phyloP scores from a whole-genome alignment of 768 basidiomycete species.

The Kwoniella newhampshirensis region DNA sequence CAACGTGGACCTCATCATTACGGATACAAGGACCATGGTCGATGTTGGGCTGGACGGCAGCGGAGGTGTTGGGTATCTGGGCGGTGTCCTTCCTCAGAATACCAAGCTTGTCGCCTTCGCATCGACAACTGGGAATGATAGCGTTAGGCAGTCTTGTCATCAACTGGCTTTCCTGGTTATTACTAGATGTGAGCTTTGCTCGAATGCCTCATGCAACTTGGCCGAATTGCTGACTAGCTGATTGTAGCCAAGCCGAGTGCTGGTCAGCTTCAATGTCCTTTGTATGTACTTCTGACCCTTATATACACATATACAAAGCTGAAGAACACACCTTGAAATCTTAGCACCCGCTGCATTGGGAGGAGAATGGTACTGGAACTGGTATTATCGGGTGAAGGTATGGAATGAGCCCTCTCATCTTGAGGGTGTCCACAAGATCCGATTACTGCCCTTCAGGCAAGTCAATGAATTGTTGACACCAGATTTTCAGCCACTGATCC shows the following conservation, averaged over 20 bases:
- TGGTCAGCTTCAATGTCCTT: conserved; percentile 50
- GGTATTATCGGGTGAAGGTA: conserved; percentile 21
- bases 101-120: conserved; percentile 52
- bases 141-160: conserved; percentile 30
- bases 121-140: conserved; percentile 33
- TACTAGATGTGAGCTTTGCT: conserved; percentile 29
- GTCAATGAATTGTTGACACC: not conserved
- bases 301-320: too few relatives aligned
- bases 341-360: conserved; percentile 38
- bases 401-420: conserved; percentile 51
- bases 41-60: conserved; percentile 38
- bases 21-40: conserved; percentile 29
- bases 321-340: too few relatives aligned
- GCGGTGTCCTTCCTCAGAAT: conserved; percentile 52
- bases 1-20: conserved; percentile 59
- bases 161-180: conserved; percentile 51
- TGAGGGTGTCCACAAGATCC: conserved; percentile 80
- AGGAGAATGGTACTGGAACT: conserved; percentile 27
- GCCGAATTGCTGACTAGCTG: conserved; percentile 4
- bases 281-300: conserved; percentile 32
- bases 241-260: conserved; percentile 24
- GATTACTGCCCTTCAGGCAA: conserved; percentile 79
- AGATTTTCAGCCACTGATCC: not conserved
- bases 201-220: too few relatives aligned
- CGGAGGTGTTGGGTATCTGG: conserved; percentile 47